These are phyloP conservation scores for Phytophthora rubi DNA, from an alignment of 352 stramenopile species.

Conservation along the genomic window DNA sequence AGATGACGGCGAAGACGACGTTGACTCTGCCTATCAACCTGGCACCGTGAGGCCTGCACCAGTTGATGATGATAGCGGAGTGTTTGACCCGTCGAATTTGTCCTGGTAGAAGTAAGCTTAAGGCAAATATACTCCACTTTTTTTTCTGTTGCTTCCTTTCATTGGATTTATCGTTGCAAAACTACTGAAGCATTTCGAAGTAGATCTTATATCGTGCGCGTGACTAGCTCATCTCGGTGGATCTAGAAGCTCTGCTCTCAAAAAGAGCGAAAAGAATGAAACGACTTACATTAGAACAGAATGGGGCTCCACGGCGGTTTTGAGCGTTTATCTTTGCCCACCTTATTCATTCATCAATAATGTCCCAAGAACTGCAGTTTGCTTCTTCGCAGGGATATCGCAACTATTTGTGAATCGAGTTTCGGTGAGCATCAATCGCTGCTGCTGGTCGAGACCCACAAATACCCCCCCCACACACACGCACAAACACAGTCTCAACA, in stretches of 20 bases:
- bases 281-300: background rate
- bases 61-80: constrained; percentile 10
- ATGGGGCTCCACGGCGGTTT: constrained; percentile 2
- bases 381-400: background rate
- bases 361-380: constrained; percentile 5
- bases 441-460: background rate
- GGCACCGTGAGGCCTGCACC: constrained; percentile 13
- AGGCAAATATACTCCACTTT: background rate
- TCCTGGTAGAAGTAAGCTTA: constrained; percentile 24
- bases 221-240: background rate
- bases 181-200: background rate
- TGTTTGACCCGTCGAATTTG: constrained; percentile 25
- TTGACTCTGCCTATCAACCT: constrained; percentile 4
- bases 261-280: background rate
- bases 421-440: background rate
- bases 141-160: background rate
- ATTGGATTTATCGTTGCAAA: too few relatives aligned
- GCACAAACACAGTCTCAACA: background rate
- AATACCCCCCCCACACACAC: background rate
- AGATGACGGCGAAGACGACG: constrained; percentile 6
- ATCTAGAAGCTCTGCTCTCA: background rate
- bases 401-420: constrained; percentile 11
- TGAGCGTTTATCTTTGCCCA: background rate
- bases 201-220: background rate
- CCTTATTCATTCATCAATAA: background rate